Conservation (phyloP, 2,329 filamentous ascomycete genomes). For the Colletotrichum horii region DNA sequence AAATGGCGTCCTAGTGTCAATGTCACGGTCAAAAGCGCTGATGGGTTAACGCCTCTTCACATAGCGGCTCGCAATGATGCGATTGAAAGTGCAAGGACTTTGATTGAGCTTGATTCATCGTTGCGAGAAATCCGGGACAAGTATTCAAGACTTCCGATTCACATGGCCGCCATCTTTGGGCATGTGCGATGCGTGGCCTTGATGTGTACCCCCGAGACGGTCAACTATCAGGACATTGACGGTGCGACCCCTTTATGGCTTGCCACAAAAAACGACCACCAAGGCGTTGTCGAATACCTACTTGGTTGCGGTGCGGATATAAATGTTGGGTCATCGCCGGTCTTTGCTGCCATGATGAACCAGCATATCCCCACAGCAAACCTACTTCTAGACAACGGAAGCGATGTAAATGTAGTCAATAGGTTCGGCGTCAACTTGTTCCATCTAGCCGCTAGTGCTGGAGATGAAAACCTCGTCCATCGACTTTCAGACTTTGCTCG, state of each 20-base stretch:
- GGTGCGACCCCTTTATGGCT: not conserved
- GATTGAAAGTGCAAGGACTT: not conserved
- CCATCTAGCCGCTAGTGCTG: not conserved
- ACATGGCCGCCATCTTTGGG: not conserved
- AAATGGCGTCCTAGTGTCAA: not conserved
- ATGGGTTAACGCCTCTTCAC: not conserved
- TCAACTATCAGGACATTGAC: not conserved
- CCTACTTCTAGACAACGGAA: not conserved
- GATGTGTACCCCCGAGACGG: not conserved
- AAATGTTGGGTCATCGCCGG: not conserved
- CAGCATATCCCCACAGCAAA: not conserved
- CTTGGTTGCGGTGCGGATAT: not conserved
- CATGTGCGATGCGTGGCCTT: not conserved
- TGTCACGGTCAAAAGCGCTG: too few relatives aligned
- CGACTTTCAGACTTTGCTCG: not conserved
- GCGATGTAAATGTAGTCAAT: not conserved
- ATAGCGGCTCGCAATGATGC: not conserved
- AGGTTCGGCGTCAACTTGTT: not conserved
- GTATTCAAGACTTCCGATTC: not conserved
- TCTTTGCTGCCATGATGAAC: not conserved
- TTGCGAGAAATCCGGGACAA: not conserved
- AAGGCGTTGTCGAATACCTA: not conserved
- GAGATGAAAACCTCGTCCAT: not conserved
- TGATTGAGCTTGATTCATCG: not conserved
- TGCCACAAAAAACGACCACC: not conserved